Percentiles rank a stretch among this genome's conserved stretches.
Conservation (phyloP, 2,329 filamentous ascomycete species). For the Beauveria varroae region DNA sequence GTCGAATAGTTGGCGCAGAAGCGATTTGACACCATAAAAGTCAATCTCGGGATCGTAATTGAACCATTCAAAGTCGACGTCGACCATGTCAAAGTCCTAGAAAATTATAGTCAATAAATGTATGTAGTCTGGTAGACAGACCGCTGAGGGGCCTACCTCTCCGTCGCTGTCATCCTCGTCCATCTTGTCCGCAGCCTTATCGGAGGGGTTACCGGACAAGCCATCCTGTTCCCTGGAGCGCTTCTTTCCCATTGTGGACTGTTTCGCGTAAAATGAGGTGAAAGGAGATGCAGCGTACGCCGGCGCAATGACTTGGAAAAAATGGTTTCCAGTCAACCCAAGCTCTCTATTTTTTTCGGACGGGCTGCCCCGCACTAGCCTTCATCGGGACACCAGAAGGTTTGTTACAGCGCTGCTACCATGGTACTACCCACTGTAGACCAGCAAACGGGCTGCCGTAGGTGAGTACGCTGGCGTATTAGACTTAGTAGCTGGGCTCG, state of each 20-base stretch:
- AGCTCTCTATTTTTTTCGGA: constrained; percentile 8
- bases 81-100: constrained; percentile 82
- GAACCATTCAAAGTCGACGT: constrained; percentile 99
- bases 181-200: constrained; percentile 41
- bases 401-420: too few relatives aligned
- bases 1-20: constrained; percentile 88
- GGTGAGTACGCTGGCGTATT: too few relatives aligned
- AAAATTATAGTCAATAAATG: constrained; percentile 4
- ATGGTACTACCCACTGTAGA: too few relatives aligned
- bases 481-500: too few relatives aligned
- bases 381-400: not conserved
- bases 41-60: constrained; percentile 85
- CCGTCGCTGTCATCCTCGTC: constrained; percentile 46
- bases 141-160: constrained; percentile 31
- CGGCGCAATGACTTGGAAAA: not conserved
- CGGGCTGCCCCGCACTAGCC: constrained; percentile 9
- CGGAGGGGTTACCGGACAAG: constrained; percentile 30
- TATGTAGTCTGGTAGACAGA: not conserved
- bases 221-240: constrained; percentile 39
- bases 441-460: too few relatives aligned
- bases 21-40: constrained; percentile 87
- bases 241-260: constrained; percentile 41
- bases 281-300: not conserved
- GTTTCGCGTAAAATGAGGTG: not conserved
- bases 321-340: not conserved